Evolutionary conservation across 768 basidiomycete genomes (phyloP), one percentile per base, ranked within the genome.

Genomic region (Collybia sordida): DNA sequence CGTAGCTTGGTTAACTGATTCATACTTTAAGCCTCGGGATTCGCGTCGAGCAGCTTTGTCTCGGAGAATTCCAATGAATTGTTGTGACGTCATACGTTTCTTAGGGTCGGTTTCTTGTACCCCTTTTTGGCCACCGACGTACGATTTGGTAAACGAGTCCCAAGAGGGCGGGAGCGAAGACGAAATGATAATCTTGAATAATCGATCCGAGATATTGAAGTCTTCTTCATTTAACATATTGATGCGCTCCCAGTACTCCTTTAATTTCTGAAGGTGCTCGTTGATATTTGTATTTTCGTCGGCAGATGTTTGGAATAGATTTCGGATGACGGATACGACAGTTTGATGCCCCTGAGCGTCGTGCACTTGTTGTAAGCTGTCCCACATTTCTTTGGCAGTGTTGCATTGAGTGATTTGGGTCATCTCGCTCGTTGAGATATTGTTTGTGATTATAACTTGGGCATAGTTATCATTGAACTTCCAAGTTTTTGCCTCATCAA

Each of bases 101-200:
- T 39, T 48, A 4, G 24, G 36, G 27, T 45, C 43, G 35, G 3
- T 9, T 27, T 27, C 27, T 8, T 38, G 3, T 18, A 27, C 3
- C 2, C 38, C 47, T 8, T 40, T 27, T 1, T 17, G 9, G 6
- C 21, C 39, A 15, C 24, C n/a, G 12, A 34, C 22, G 21, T 49
- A 49, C 18, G 47, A 38, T 2, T 24, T 3, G 19, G 39, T 48
- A 11, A 40, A 48, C 3, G 11, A 15, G 17, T 48, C 47, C 47
- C 47, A 48, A 15, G 37, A 40, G 8, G 1, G 9, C 23, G 47
- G 47, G 18, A 48, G 39, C 23, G 47, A 48, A 15, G 39, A 37
- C 14, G 39, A 4, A 8, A 48, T 40, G 18, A 28, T 28, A 25
- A 40, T 28, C 17, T 48, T 48, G 47, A 48, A 48, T 31, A 27